A percentile compares a stretch with the other conserved stretches of the same genome.
phyloP scores from a whole-genome alignment of 2,329 filamentous ascomycete genomes.

The Dothideomycetes sp. region DNA sequence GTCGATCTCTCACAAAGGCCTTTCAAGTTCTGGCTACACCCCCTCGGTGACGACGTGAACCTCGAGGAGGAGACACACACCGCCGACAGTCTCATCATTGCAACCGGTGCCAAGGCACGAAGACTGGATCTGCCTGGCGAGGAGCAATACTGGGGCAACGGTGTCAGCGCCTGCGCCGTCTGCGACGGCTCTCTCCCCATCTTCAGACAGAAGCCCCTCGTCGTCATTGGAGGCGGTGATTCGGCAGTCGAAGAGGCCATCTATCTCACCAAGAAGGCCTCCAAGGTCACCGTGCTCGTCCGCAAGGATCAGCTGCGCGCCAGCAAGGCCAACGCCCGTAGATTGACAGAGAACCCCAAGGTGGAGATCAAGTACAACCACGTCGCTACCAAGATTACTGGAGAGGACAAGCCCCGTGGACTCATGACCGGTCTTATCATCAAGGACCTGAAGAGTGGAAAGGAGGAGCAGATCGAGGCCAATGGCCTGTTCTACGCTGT shows the following conservation, averaged over 20 bases:
- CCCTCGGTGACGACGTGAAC: conserved; percentile 70
- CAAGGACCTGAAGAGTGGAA: conserved; percentile 66
- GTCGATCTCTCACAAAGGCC: conserved; percentile 77
- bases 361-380: conserved; percentile 83
- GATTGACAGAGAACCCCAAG: conserved; percentile 76
- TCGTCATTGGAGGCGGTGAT: conserved; percentile 94
- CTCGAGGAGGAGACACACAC: conserved; percentile 65
- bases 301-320: conserved; percentile 79
- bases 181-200: conserved; percentile 96
- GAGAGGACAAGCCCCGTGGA: conserved; percentile 62
- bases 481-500: conserved; percentile 96
- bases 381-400: conserved; percentile 72
- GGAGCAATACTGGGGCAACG: conserved; percentile 94
- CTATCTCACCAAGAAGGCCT: conserved; percentile 95
- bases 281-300: conserved; percentile 88
- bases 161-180: conserved; percentile 91
- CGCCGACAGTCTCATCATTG: conserved; percentile 85
- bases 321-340: conserved; percentile 82
- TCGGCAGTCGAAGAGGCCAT: conserved; percentile 95
- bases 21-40: conserved; percentile 72
- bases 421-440: conserved; percentile 83
- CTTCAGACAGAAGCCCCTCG: conserved; percentile 90
- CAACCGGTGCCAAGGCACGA: conserved; percentile 86
- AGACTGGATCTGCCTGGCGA: conserved; percentile 77
- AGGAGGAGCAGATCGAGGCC: conserved; percentile 75